Conservation (phyloP, 495 filamentous ascomycete genomes). For the Aeminium ludgeri region DNA sequence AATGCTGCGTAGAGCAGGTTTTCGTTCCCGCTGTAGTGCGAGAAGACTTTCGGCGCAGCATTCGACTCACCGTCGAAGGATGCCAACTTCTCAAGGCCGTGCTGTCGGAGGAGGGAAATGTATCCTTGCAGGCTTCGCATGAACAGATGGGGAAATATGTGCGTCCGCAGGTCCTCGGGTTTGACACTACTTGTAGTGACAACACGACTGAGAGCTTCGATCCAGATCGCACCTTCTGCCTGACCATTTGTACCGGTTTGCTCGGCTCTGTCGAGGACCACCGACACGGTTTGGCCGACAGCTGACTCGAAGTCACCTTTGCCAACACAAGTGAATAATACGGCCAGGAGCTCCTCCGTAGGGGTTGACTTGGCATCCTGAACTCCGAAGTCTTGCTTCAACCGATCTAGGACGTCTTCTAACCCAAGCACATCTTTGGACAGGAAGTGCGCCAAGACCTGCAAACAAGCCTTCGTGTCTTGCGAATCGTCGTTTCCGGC, state of each 20-base stretch:
- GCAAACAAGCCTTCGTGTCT: conserved; percentile 45
- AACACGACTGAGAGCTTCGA: conserved; percentile 31
- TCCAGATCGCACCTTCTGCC: conserved; percentile 30
- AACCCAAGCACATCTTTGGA: conserved; percentile 31
- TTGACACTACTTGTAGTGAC: conserved; percentile 34
- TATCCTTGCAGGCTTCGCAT: conserved; percentile 38
- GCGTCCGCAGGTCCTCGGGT: conserved; percentile 48
- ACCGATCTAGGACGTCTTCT: not conserved
- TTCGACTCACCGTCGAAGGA: too few species aligned
- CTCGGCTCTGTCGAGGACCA: conserved; percentile 2
- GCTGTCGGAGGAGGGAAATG: conserved; percentile 33
- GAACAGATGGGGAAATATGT: conserved; percentile 61
- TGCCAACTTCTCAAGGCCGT: conserved; percentile 16
- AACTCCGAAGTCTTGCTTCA: not conserved
- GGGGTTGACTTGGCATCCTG: not conserved
- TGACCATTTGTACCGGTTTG: conserved; percentile 1
- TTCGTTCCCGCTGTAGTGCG: not conserved
- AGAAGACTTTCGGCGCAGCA: conserved; percentile 34
- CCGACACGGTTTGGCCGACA: conserved; percentile 43
- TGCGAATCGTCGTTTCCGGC: conserved; percentile 28
- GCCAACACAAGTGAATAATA: conserved; percentile 44
- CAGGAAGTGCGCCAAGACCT: conserved; percentile 42
- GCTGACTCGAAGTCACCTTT: conserved; percentile 45
- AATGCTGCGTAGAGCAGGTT: conserved; percentile 45
- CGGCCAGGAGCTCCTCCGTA: conserved; percentile 23